A percentile compares a stretch with the other conserved stretches of the same genome.
Conservation (phyloP, 2,329 filamentous ascomycete genomes). For the Orbilia oligospora region DNA sequence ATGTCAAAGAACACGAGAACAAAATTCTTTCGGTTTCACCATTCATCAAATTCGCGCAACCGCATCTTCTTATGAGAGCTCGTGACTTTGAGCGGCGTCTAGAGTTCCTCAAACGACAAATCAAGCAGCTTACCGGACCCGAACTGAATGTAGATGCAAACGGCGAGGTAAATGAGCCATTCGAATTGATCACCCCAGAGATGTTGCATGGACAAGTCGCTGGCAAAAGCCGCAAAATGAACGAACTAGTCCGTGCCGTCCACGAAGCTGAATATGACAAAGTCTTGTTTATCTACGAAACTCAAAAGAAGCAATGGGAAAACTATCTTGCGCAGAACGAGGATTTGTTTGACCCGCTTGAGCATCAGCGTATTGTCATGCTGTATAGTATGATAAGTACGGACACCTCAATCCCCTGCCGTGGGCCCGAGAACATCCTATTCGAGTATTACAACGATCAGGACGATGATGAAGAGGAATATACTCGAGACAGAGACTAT, state of each 20-base stretch:
- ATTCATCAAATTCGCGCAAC: conserved; percentile 94
- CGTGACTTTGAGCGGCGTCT: conserved; percentile 90
- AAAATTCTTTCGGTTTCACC: conserved; percentile 95
- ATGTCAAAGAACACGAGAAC: conserved; percentile 92
- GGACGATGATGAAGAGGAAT: conserved; percentile 70
- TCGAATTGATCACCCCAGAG: conserved; percentile 91
- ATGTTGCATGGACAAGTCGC: conserved; percentile 91
- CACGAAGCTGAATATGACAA: conserved; percentile 98
- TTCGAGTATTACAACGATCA: conserved; percentile 95
- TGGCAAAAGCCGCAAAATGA: conserved; percentile 79
- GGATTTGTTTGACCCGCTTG: conserved; percentile 92
- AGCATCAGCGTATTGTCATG: conserved; percentile 96
- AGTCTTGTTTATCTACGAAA: conserved; percentile 91
- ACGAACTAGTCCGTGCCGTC: conserved; percentile 93
- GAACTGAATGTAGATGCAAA: conserved; percentile 69
- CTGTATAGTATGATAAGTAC: conserved; percentile 95
- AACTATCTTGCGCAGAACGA: conserved; percentile 89
- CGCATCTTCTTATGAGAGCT: conserved; percentile 91
- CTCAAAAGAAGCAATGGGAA: conserved; percentile 96
- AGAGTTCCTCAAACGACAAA: conserved; percentile 79
- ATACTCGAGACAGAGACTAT: conserved; percentile 75
- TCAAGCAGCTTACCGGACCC: conserved; percentile 55
- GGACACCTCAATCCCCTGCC: conserved; percentile 90
- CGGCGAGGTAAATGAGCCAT: conserved; percentile 72
- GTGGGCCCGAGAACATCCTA: conserved; percentile 89